Base-by-base conservation (phyloP, 2,329 filamentous ascomycete genomes). In the Verticillium alfalfae region DNA sequence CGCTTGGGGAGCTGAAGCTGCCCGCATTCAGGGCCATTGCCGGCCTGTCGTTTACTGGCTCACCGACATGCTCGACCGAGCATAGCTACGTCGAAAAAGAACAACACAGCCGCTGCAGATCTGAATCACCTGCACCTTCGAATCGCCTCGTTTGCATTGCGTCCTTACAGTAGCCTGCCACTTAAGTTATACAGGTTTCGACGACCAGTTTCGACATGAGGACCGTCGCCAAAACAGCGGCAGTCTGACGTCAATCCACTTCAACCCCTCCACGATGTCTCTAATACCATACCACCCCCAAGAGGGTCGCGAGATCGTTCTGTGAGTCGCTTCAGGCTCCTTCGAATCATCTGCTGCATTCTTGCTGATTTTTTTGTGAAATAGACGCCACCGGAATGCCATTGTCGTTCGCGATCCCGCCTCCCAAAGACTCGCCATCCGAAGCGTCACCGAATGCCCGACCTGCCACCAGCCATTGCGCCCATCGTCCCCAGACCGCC, bases 321-420 rank as follows among this genome's bases (percentile, higher is more conserved):
- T 95, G 90, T 93, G 83, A 70, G 90, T 83, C 68, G 68, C 56
- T 58, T 34, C 45, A 15, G 7, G 26, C 1, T 15, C 36, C n/a
- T 5, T 15, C 8, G 34, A 52, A 31, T 57, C 49, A 52, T 49
- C 61, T n/a, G 59, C 54, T 26, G 18, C n/a, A 26, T 5, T 36
- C n/a, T 34, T 34, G 31, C 54, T 56, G 34, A 56, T 38, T 13
- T 57, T 52, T 49, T 62, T 16, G 57, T 52, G 13, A 45, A 3
- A 37, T 70, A 98, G 95, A 59, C 95, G 94, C 65, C 93, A 97
- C 74, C 90, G 92, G 71, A 92, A 97, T 77, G 90, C 93, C 26
- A 88, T 99, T 62, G 95, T 99, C 55, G 88, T 98, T 41, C 93
- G 91, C 71, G 94, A 99, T 76, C 90, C 88, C 56, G 83, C 87